phyloP scores from a whole-genome alignment of 352 stramenopile species.

The Globisporangium splendens region DNA sequence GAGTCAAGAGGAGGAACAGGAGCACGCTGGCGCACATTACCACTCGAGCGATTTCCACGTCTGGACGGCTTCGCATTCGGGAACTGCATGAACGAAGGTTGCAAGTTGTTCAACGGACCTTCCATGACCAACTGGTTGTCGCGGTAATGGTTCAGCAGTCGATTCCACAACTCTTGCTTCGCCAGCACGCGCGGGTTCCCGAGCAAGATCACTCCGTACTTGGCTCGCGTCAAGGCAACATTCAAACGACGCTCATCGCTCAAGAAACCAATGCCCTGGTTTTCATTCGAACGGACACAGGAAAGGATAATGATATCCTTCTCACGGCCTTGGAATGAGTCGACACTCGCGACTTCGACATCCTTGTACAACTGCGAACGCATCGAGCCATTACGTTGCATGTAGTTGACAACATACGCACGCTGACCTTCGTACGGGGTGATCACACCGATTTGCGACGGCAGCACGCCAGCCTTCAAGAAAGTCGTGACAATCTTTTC shows the following conservation, averaged over 20 bases:
- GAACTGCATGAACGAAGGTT: conserved; percentile 97
- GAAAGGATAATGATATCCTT: conserved; percentile 99
- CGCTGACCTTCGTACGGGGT: conserved; percentile 99
- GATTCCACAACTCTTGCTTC: conserved; percentile 97
- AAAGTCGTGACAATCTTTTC: conserved; percentile 98
- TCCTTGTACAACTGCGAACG: conserved; percentile 95
- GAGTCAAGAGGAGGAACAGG: conserved; percentile 74
- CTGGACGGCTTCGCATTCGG: conserved; percentile 56
- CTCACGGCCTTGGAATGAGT: conserved; percentile 99
- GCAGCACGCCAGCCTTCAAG: conserved; percentile 90
- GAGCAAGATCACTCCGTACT: conserved; percentile 98
- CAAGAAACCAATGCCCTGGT: conserved; percentile 98
- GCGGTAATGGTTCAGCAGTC: conserved; percentile 97
- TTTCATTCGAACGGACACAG: conserved; percentile 98
- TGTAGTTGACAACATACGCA: conserved; percentile 98
- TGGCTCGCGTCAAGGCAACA: conserved; percentile 97
- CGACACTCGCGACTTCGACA: conserved; percentile 98
- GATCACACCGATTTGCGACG: conserved; percentile 94
- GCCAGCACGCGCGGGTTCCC: conserved; percentile 97
- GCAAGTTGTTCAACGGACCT: conserved; percentile 95
- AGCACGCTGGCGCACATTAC: conserved; percentile 43
- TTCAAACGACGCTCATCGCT: conserved; percentile 98
- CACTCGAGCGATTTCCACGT: conserved; percentile 27
- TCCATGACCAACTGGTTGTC: conserved; percentile 94
- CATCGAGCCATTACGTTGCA: conserved; percentile 94